phyloP scores from a whole-genome alignment of 495 filamentous ascomycete genomes.

The Podospora didyma region DNA sequence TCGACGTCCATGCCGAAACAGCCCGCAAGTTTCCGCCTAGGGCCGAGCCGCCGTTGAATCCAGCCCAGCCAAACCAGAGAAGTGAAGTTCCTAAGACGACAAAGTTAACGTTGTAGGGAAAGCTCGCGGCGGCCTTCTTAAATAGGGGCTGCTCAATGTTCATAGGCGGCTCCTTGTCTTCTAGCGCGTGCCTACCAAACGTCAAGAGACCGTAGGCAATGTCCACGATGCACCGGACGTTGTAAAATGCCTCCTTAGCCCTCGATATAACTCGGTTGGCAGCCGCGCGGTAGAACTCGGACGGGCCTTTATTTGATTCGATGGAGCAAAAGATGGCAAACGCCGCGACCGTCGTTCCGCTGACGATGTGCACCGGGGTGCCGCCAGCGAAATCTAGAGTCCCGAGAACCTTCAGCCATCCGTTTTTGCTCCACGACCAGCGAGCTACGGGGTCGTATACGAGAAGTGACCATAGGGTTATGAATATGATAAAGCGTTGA shows the following conservation, averaged over 20 bases:
- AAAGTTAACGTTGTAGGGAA: conserved; percentile 82
- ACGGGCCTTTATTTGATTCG: conserved; percentile 1
- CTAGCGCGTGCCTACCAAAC: too few species aligned
- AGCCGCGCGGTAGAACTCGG: neutral
- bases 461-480: conserved; percentile 79
- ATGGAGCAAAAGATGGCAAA: conserved; percentile 61
- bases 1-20: conserved; percentile 85
- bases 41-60: conserved; percentile 90
- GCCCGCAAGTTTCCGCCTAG: conserved; percentile 88
- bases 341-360: conserved; percentile 70
- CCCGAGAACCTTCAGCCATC: conserved; percentile 71
- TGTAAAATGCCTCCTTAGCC: neutral
- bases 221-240: neutral
- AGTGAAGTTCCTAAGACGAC: conserved; percentile 88
- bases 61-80: conserved; percentile 95
- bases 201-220: neutral
- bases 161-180: too few species aligned
- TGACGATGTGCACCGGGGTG: conserved; percentile 81
- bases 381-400: conserved; percentile 83
- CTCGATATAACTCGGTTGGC: neutral
- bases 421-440: conserved; percentile 82
- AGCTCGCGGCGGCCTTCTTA: conserved; percentile 35
- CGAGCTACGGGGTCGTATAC: conserved; percentile 82
- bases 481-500: conserved; percentile 58
- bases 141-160: too few species aligned